A percentile compares a stretch with the other conserved stretches of the same genome.
Conservation (phyloP, 2,329 filamentous ascomycete species). For the Ophiocordyceps unilateralis region DNA sequence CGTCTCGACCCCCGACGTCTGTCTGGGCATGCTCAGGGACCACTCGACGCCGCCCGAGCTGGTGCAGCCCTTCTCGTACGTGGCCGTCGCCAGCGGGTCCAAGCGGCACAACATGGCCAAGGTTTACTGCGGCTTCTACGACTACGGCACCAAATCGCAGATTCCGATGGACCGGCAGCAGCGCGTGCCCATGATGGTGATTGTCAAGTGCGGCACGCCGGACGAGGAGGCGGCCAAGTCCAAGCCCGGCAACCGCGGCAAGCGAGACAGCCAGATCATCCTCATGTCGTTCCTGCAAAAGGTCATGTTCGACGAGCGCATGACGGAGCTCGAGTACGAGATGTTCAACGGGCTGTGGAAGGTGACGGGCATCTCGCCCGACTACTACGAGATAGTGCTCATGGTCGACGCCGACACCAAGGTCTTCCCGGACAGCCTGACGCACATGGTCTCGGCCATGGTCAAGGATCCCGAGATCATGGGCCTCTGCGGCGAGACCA, state of each 20-base stretch:
- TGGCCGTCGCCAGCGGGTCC: slow-evolving; percentile 84
- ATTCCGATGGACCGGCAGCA: slow-evolving; percentile 82
- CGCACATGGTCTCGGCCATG: slow-evolving; percentile 98
- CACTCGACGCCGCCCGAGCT: slow-evolving; percentile 63
- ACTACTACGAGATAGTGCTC: slow-evolving; percentile 94
- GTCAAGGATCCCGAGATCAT: slow-evolving; percentile 98
- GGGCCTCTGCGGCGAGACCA: slow-evolving; percentile 96
- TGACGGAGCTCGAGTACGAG: slow-evolving; percentile 98
- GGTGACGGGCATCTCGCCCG: slow-evolving; percentile 91
- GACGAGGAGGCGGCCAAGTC: slow-evolving; percentile 59
- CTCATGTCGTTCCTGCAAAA: slow-evolving; percentile 99
- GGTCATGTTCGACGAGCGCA: slow-evolving; percentile 99
- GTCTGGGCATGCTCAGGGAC: slow-evolving; percentile 88
- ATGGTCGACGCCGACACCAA: slow-evolving; percentile 99
- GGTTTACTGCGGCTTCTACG: slow-evolving; percentile 94
- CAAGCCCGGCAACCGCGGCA: slow-evolving; percentile 94
- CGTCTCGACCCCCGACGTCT: slow-evolving; percentile 76
- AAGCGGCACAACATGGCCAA: slow-evolving; percentile 99
- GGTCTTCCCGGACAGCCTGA: slow-evolving; percentile 94
- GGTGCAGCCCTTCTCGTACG: slow-evolving; percentile 83
- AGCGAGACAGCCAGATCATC: slow-evolving; percentile 97
- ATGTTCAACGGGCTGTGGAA: slow-evolving; percentile 99
- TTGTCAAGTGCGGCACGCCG: slow-evolving; percentile 86
- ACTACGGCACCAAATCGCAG: slow-evolving; percentile 68
- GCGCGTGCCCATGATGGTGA: slow-evolving; percentile 90